Conservation (phyloP, 352 stramenopile species). For the Phytophthora kernoviae region DNA sequence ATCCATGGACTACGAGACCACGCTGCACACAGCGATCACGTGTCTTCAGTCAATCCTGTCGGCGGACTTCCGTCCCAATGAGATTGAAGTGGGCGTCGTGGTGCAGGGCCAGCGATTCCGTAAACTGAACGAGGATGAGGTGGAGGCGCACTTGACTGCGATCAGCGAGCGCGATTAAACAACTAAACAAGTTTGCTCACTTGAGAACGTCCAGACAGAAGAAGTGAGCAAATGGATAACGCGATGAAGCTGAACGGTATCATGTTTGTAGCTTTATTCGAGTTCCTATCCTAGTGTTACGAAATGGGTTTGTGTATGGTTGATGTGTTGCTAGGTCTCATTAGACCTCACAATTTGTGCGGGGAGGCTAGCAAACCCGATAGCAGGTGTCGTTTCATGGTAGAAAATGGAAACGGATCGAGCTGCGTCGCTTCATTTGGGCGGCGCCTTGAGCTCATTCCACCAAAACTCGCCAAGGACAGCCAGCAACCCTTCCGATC, state of each 20-base stretch:
- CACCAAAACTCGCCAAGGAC: conserved; percentile 13
- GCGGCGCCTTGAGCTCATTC: not conserved
- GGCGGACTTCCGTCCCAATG: conserved; percentile 97
- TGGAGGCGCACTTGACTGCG: conserved; percentile 97
- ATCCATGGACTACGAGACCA: conserved; percentile 92
- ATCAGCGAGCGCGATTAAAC: conserved; percentile 95
- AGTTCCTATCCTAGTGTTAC: not conserved
- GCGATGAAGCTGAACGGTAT: conserved; percentile 23
- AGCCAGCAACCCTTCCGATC: no score
- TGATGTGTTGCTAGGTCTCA: conserved; percentile 11
- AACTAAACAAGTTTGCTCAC: conserved; percentile 7
- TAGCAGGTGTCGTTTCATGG: not conserved
- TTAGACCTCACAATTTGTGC: no score
- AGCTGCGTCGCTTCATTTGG: conserved; percentile 18
- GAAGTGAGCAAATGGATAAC: conserved; percentile 22
- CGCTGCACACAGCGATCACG: conserved; percentile 96
- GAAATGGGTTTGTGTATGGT: not conserved
- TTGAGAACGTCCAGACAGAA: conserved; percentile 12
- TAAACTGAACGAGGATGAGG: conserved; percentile 96
- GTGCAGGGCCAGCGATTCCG: conserved; percentile 82
- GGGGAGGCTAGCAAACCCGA: no score
- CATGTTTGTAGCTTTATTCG: conserved; percentile 6
- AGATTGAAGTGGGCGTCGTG: conserved; percentile 92
- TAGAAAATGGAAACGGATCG: conserved; percentile 19
- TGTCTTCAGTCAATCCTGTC: conserved; percentile 97